Evolutionary conservation across 805 yeast genomes (phyloP), one percentile per base, ranked within the genome.

Genomic region (Nakazawaea laoshanensis): DNA sequence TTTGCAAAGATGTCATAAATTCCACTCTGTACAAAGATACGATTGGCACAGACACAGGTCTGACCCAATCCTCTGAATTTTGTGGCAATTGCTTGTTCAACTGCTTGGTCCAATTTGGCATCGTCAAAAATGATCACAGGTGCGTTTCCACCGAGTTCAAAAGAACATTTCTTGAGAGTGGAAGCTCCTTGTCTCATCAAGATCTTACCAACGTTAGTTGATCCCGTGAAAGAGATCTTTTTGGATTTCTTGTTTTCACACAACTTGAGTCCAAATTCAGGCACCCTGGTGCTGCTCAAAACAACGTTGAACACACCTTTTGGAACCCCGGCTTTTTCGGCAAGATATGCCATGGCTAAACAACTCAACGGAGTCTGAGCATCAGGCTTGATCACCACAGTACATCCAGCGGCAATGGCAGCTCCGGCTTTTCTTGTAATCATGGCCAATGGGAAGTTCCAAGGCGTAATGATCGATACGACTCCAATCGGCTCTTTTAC

Each of bases 381-480:
- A 13, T 85, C 89, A 2, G 92, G 92, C 56, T 81, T 82, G 44
- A 83, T 63, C 9, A 82, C 84, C 3, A 78, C 60, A 4, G 89
- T 74, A 54, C 89, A 81, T 2, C 92, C 94, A 12, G 83, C 82
- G 14, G 92, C 88, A 20, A 78, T 48, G 3, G 85, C 86, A 19
- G 89, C 87, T 18, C 81, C 88, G 34, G 76, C 57, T 49, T 80
- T 80, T 44, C 87, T 61, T 5, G 86, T 67, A 41, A 78, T 76
- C 88, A 79, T 80, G 4, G 88, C 84, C 19, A 74, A 57, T 4
- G 94, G 94, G 55, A 82, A 83, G 55, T 83, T 82, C 92, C 92
- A 82, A 4, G 92, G 92, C 3, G 89, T 78, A 45, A 82, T 53
- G 33, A 82, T 70, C 8, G 87, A 88, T 42, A 82, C 79, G 1